phyloP scores from a whole-genome alignment of 202 grass and related monocot species.

The Digitaria exilis region DNA sequence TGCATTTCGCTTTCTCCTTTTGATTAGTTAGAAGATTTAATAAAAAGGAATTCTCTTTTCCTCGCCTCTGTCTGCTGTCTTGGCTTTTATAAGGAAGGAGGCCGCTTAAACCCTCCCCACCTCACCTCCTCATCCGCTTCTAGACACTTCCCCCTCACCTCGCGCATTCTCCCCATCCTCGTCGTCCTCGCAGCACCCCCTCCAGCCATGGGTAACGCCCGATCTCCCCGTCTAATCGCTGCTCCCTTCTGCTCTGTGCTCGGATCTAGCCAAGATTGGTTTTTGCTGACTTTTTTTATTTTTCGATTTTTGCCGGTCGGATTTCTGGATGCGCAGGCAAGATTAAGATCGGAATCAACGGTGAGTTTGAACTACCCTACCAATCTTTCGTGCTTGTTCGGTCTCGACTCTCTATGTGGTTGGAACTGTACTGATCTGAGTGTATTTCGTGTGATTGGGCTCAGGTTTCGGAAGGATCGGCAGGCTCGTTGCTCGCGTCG shows the following conservation, averaged over 20 bases:
- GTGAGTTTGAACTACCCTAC: slow-evolving; percentile 15
- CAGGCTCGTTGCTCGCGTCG: slow-evolving; percentile 83
- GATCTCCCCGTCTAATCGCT: not conserved
- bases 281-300: not conserved
- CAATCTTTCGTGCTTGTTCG: not conserved
- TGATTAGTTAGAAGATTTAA: not conserved
- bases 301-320: not conserved
- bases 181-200: not conserved
- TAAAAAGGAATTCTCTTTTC: too few relatives aligned
- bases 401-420: not conserved
- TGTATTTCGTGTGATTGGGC: not conserved
- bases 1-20: slow-evolving; percentile 30
- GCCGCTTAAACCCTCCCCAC: slow-evolving; percentile 26
- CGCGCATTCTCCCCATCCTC: not conserved
- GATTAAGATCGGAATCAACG: slow-evolving; percentile 97
- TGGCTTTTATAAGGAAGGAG: slow-evolving; percentile 32
- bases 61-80: not conserved
- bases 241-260: not conserved
- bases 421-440: not conserved
- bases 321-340: slow-evolving; percentile 47
- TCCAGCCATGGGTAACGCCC: slow-evolving; percentile 61
- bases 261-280: not conserved
- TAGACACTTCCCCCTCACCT: not conserved
- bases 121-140: slow-evolving; percentile 14
- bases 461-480: slow-evolving; percentile 95